These are phyloP conservation scores for Colletotrichum lindemuthianum DNA, from an alignment of 2,329 filamentous ascomycete species.

Conservation along the genomic window DNA sequence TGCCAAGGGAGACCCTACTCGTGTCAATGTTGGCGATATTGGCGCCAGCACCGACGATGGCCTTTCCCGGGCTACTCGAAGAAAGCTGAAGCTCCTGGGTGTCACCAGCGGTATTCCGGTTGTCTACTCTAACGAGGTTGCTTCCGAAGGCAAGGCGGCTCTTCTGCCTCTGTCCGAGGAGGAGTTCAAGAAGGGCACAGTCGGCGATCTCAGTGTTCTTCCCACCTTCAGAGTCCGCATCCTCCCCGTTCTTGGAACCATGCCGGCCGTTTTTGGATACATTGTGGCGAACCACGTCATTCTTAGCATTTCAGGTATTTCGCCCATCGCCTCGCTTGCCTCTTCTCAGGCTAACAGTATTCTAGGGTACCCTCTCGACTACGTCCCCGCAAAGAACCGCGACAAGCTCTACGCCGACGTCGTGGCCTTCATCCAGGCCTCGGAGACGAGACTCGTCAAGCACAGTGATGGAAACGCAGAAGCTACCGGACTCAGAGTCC, in stretches of 20 bases:
- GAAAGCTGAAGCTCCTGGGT: slow-evolving; percentile 80
- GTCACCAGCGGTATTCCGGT: slow-evolving; percentile 88
- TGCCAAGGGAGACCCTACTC: slow-evolving; percentile 87
- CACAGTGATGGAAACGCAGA: slow-evolving; percentile 31
- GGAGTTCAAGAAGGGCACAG: slow-evolving; percentile 85
- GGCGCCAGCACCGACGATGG: slow-evolving; percentile 88
- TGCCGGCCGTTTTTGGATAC: slow-evolving; percentile 96
- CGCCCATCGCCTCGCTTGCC: background rate
- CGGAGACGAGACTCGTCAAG: slow-evolving; percentile 74
- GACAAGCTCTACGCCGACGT: slow-evolving; percentile 95
- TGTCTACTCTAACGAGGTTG: slow-evolving; percentile 91
- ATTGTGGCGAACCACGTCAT: slow-evolving; percentile 94
- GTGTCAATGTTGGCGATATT: slow-evolving; percentile 91
- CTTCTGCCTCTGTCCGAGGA: slow-evolving; percentile 88
- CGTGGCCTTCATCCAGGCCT: slow-evolving; percentile 76
- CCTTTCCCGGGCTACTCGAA: slow-evolving; percentile 84
- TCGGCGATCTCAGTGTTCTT: slow-evolving; percentile 87
- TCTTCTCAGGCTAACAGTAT: slow-evolving; percentile 31
- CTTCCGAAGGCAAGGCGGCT: slow-evolving; percentile 89
- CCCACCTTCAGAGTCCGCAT: slow-evolving; percentile 96
- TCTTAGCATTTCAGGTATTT: slow-evolving; percentile 70
- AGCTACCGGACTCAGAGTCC: slow-evolving; percentile 79
- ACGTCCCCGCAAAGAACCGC: slow-evolving; percentile 80
- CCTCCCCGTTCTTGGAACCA: slow-evolving; percentile 91
- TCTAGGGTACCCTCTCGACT: slow-evolving; percentile 86